Evolutionary conservation across 441 rosid genomes (phyloP), one percentile per base, ranked within the genome.

Genomic region (Corymbia citriodora): DNA sequence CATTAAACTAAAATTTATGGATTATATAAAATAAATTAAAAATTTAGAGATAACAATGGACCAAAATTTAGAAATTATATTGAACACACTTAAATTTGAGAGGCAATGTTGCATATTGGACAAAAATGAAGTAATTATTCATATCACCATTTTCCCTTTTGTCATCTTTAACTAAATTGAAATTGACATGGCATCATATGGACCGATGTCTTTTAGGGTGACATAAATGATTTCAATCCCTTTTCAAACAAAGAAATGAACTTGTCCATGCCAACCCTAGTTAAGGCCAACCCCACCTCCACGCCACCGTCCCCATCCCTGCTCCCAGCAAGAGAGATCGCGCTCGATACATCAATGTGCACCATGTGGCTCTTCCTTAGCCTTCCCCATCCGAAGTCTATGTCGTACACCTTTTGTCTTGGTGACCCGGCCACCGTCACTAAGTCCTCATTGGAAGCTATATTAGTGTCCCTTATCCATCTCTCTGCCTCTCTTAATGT

Each of bases 361-460:
- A 65, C 92, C n/a, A 91, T n/a, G 57, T 92, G 92, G 45, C 61
- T 85, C 90, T 91, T 94, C 86, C 52, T 93, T 1, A 94, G 94
- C 83, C 72, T 93, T 36, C 96, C 95, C 95, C 96, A 95, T 12
- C 94, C 95, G 18, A 94, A 95, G 91, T 95, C 94, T 11, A 92
- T 93, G 9, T 94, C 94, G 33, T 93, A 94, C 9, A 87, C 92
- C 1, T 88, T 79, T 4, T 93, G 33, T 40, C 81, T 82, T 9
- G 92, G 49, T 12, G 91, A 89, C 88, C 90, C 91, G 4, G 92
- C 91, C 57, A 89, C 79, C 2, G 33, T 9, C 70, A 59, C 40
- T 15, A 87, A 87, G 6, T 82, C 31, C 9, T 61, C 91, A 3
- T 59, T 9, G 15, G 29, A 29, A 17, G 29, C 10, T 21, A 25